Evolutionary conservation across 2,329 filamentous ascomycete species (phyloP).

Genomic region (Claviceps spartinae): DNA sequence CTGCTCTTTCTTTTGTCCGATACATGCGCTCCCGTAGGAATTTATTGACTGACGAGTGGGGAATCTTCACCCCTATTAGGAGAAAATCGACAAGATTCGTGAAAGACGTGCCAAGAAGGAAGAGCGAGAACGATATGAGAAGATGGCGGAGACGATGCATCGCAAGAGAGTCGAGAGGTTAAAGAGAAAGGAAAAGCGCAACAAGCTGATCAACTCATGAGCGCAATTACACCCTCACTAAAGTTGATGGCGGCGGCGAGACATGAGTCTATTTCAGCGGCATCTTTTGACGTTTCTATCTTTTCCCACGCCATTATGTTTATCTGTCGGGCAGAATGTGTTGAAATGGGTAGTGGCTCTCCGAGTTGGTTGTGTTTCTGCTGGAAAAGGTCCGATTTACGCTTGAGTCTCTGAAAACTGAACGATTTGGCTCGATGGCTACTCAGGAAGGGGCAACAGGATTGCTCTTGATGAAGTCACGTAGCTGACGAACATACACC

Average conservation of each 20-base stretch:
- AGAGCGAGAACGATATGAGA: constrained; percentile 83
- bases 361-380: too few relatives aligned
- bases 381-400: too few relatives aligned
- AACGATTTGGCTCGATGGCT: too few relatives aligned
- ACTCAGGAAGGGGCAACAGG: too few relatives aligned
- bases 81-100: constrained; percentile 64
- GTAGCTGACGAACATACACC: too few relatives aligned
- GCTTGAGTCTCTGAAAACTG: too few relatives aligned
- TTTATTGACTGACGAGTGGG: neutral
- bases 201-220: constrained; percentile 57
- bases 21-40: neutral
- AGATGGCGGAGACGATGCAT: constrained; percentile 97
- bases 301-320: too few relatives aligned
- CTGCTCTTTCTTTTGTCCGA: neutral
- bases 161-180: constrained; percentile 83
- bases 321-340: too few relatives aligned
- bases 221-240: neutral
- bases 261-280: too few relatives aligned
- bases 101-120: constrained; percentile 81
- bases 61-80: constrained; percentile 32
- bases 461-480: too few relatives aligned
- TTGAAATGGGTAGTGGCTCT: too few relatives aligned
- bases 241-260: neutral
- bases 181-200: constrained; percentile 93
- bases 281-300: too few relatives aligned